phyloP scores from a whole-genome alignment of 345 rosid genomes.

The Heritiera littoralis region DNA sequence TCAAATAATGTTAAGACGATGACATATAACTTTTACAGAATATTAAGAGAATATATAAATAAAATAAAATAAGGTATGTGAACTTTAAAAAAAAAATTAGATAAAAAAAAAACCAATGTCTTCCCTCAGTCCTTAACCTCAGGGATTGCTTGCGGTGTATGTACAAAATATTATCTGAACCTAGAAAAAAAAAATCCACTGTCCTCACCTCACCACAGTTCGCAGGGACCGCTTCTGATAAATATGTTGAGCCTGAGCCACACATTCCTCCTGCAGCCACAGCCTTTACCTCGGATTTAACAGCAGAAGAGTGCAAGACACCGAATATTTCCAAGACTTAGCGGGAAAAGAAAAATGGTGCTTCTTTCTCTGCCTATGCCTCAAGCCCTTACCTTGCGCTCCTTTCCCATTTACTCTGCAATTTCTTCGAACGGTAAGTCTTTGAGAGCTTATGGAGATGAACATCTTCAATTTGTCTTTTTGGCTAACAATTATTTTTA shows the following conservation, averaged over 20 bases:
- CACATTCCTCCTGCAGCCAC: background rate
- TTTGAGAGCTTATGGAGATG: background rate
- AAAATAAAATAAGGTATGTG: no score
- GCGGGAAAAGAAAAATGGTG: background rate
- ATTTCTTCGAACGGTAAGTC: background rate
- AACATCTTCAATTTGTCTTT: background rate
- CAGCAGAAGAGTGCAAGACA: background rate
- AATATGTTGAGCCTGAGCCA: background rate
- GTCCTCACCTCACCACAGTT: no score
- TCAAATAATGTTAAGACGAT: no score
- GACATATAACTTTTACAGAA: no score
- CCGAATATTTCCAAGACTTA: background rate
- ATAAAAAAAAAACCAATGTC: no score
- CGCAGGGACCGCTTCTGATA: no score
- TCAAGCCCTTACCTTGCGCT: background rate
- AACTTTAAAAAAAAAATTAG: no score
- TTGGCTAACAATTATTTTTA: background rate
- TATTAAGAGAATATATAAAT: no score
- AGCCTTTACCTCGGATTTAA: background rate
- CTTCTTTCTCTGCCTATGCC: background rate
- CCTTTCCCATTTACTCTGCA: constrained; percentile 6
- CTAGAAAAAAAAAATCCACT: no score
- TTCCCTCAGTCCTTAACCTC: no score
- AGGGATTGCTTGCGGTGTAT: no score
- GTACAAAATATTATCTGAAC: no score